Percentiles rank a stretch among this genome's conserved stretches.
Evolutionary conservation across 768 basidiomycete species (phyloP).

Genomic region (Suillus subluteus): DNA sequence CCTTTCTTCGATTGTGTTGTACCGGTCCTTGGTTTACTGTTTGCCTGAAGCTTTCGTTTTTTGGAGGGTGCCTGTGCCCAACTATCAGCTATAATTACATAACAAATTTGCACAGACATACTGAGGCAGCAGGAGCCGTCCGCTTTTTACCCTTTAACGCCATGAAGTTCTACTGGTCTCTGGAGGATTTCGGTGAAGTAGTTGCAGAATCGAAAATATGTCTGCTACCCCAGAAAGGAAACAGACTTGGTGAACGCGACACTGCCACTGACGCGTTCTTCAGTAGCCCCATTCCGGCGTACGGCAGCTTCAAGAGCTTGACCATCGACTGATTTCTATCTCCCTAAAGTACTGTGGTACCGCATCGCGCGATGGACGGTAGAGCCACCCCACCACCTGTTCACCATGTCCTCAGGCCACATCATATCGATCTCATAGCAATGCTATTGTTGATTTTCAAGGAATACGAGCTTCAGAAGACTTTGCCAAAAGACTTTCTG

Average conservation of each 20-base stretch:
- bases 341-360: not conserved
- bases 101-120: constrained; percentile 16
- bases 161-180: constrained; percentile 24
- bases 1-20: constrained; percentile 43
- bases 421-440: constrained; percentile 72
- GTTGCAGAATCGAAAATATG: not conserved
- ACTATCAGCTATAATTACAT: not conserved
- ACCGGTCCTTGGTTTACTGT: constrained; percentile 23
- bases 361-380: constrained; percentile 28
- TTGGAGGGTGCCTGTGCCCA: constrained; percentile 49
- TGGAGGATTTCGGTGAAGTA: not conserved
- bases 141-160: constrained; percentile 37
- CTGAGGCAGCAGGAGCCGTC: constrained; percentile 33
- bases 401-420: constrained; percentile 72
- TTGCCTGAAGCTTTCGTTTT: constrained; percentile 57
- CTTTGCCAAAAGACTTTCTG: constrained; percentile 58
- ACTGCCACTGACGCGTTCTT: constrained; percentile 9
- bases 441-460: constrained; percentile 66
- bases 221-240: constrained; percentile 1
- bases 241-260: not conserved
- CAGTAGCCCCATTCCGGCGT: not conserved
- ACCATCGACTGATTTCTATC: not conserved
- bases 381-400: constrained; percentile 55
- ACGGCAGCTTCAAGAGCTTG: not conserved
- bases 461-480: constrained; percentile 50